Base-by-base conservation (phyloP, 129 eudicot species). In the Pittosporum tobira region DNA sequence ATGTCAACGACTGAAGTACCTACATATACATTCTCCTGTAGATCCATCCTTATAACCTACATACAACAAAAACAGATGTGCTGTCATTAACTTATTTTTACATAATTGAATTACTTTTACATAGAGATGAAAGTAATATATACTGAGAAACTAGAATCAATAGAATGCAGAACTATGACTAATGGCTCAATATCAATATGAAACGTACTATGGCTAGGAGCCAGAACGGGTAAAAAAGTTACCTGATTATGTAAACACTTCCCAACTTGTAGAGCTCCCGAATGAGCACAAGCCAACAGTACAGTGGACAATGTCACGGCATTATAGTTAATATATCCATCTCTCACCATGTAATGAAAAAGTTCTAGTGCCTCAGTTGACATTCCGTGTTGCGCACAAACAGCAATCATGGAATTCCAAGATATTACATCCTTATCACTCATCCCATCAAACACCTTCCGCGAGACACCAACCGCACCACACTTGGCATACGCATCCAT, bases 1-100 rank as follows among this genome's bases (percentile, higher is more conserved):
- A 80, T 76, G 75, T 76, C 79, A 31, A 80, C 63, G 5, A 80
- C 38, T 4, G 87, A 80, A 21, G 79, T 73, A 24, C 87, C 82
- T 37, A 80, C 71, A 40, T 63, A 72, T 9, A 70, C 74, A 57
- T 73, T 62, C 8, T 57, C 67, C 59, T 80, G 82, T 28, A 80
- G 30, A 30, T 68, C 75, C 72, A 72, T 57, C 76, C 65, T 76
- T 47, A 76, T 64, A 22, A 70, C 78, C 76, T 74, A 66, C 18
- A 26, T 48, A 19, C 48, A 63, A 56, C 4, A 13, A 61, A 43
- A 19, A 26, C 14, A 42, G 0, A 10, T 27, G 10, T 5, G 18
- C 3, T 19, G 43, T 10, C 2, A 30, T 26, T 38, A 0, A 18
- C n/a, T 38, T 37, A 2, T 49, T 22, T 31, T 49, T 49, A 13